Conservation (phyloP, 2,329 filamentous ascomycete species). For the Huntiella abstrusa region DNA sequence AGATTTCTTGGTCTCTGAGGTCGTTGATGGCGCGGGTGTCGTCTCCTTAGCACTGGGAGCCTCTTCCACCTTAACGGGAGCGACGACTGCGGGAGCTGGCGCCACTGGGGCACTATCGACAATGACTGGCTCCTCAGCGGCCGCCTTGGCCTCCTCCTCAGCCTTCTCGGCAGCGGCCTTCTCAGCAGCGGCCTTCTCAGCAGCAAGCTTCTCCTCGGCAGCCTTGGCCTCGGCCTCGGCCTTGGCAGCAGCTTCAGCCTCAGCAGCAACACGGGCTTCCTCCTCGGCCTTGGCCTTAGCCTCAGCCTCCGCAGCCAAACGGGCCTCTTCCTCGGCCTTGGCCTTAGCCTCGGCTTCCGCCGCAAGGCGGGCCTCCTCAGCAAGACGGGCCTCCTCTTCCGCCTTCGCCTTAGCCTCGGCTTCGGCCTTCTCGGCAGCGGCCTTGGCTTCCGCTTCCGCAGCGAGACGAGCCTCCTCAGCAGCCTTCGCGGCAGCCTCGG, state of each 20-base stretch:
- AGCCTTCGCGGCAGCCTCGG: slow-evolving; percentile 10
- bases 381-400: slow-evolving; percentile 1
- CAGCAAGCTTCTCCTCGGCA: slow-evolving; percentile 12
- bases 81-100: slow-evolving; percentile 1
- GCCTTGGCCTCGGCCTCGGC: slow-evolving; percentile 28
- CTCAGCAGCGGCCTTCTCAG: slow-evolving; percentile 1
- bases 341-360: slow-evolving; percentile 10
- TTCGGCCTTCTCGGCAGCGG: background rate
- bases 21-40: slow-evolving; percentile 1
- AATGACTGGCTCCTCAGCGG: background rate
- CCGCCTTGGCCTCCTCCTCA: slow-evolving; percentile 29
- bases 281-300: slow-evolving; percentile 3
- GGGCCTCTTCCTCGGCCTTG: slow-evolving; percentile 1
- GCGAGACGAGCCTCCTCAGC: background rate
- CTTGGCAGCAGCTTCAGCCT: slow-evolving; percentile 8
- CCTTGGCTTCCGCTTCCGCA: too few species aligned
- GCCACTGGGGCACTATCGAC: background rate
- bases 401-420: slow-evolving; percentile 5
- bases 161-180: slow-evolving; percentile 12
- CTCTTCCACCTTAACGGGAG: slow-evolving; percentile 3
- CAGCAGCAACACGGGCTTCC: background rate
- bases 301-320: slow-evolving; percentile 9
- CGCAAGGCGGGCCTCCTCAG: slow-evolving; percentile 1
- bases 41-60: slow-evolving; percentile 5
- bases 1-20: slow-evolving; percentile 5